Evolutionary conservation across 371 early-diverging fungal genomes (phyloP).

Genomic region (Mucor velutinosus): DNA sequence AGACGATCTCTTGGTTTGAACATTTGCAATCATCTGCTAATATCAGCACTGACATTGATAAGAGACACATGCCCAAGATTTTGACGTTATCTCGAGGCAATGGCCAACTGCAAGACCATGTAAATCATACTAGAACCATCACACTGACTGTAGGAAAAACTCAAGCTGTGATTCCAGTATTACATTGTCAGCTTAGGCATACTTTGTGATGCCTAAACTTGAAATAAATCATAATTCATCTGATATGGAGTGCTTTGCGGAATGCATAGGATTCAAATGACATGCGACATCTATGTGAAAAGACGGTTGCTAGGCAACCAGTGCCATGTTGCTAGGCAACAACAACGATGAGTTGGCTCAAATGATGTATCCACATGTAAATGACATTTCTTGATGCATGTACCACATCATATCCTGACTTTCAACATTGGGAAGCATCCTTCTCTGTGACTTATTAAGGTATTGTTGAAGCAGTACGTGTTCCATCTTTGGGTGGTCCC

Average conservation of each 20-base stretch:
- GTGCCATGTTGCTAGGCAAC: no score
- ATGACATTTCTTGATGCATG: background rate
- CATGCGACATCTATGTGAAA: background rate
- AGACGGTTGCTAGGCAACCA: no score
- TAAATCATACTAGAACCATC: background rate
- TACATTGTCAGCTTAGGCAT: background rate
- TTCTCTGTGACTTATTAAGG: constrained; percentile 2
- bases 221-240: background rate
- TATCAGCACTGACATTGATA: constrained; percentile 28
- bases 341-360: background rate
- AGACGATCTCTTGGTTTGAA: constrained; percentile 29
- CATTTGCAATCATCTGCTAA: constrained; percentile 24
- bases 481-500: constrained; percentile 1
- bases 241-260: background rate
- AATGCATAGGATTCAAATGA: background rate
- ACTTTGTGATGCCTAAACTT: background rate
- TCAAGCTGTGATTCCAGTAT: constrained; percentile 13
- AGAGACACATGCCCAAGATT: constrained; percentile 21
- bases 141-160: constrained; percentile 10
- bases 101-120: background rate
- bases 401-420: background rate
- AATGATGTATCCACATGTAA: background rate
- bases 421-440: constrained; percentile 1
- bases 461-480: background rate
- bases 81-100: constrained; percentile 15